Conservation (phyloP, 2,329 filamentous ascomycete genomes). For the Cladorrhinum sp. region DNA sequence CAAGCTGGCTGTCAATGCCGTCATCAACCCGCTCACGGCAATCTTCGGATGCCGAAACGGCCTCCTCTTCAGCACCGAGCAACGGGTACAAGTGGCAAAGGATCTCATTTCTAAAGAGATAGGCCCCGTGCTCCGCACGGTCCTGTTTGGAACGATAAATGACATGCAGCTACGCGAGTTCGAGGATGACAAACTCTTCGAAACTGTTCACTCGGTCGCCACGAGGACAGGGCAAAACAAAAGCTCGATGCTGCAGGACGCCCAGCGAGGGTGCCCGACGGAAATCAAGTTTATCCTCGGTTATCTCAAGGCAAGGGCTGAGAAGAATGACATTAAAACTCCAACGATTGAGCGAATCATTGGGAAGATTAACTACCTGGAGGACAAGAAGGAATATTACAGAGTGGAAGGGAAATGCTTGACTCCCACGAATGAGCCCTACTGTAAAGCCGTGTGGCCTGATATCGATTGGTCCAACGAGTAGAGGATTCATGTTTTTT, state of each 20-base stretch:
- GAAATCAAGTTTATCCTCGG: slow-evolving; percentile 24
- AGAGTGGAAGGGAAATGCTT: not conserved
- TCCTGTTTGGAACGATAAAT: not conserved
- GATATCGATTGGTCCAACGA: not conserved
- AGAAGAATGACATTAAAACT: not conserved
- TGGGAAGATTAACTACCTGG: not conserved
- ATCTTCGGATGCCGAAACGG: slow-evolving; percentile 35
- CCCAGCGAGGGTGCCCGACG: slow-evolving; percentile 14
- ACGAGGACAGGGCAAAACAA: slow-evolving; percentile 30
- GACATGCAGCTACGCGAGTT: not conserved
- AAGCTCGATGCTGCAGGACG: slow-evolving; percentile 38
- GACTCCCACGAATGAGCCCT: not conserved
- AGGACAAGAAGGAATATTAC: not conserved
- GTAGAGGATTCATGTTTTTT: slow-evolving; percentile 1
- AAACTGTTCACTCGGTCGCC: slow-evolving; percentile 20
- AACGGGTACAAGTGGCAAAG: not conserved
- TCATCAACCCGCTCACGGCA: slow-evolving; percentile 66
- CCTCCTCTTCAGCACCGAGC: not conserved
- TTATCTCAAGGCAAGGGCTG: slow-evolving; percentile 11
- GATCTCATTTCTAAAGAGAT: slow-evolving; percentile 13
- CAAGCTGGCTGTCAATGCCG: slow-evolving; percentile 63
- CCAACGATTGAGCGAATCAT: no score
- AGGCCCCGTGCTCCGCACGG: slow-evolving; percentile 5
- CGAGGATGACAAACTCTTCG: not conserved
- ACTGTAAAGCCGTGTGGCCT: not conserved